phyloP scores from a whole-genome alignment of 164 flowering plant species.

The Brasenia schreberi region DNA sequence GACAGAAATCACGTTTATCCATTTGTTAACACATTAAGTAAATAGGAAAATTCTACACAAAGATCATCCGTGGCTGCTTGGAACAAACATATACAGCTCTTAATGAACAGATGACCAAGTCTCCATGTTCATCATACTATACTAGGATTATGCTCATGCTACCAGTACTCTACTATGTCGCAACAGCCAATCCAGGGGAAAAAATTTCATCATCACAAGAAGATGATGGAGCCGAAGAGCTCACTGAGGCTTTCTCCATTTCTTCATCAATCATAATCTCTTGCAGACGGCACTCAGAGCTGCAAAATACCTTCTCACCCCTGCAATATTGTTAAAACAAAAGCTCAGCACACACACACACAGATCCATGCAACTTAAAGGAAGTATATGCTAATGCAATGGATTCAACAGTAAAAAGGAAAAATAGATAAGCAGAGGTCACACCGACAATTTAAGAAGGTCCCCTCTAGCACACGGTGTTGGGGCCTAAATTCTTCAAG shows the following conservation, averaged over 20 bases:
- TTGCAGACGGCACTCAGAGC: constrained; percentile 47
- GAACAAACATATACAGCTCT: constrained; percentile 43
- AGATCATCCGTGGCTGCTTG: constrained; percentile 52
- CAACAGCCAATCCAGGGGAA: neutral
- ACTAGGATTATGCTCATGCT: neutral
- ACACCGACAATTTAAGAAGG: too few species aligned
- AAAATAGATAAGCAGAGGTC: too few species aligned
- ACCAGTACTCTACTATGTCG: neutral
- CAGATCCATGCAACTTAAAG: too few species aligned
- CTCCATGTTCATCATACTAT: constrained; percentile 10
- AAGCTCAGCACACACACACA: neutral
- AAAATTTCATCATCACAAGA: neutral
- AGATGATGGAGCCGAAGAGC: constrained; percentile 8
- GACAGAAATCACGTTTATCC: too few species aligned
- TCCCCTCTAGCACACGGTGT: too few species aligned
- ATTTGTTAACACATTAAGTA: too few species aligned
- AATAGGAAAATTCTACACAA: constrained; percentile 27
- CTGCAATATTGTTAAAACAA: constrained; percentile 17
- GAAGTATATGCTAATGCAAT: too few species aligned
- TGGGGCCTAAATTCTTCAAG: too few species aligned
- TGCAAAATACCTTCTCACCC: constrained; percentile 92
- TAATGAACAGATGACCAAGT: constrained; percentile 33
- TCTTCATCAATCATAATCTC: constrained; percentile 62
- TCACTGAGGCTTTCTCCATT: constrained; percentile 20
- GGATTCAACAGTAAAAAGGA: too few species aligned